These are phyloP conservation scores for Scytalidium lignicola DNA, from an alignment of 2,329 filamentous ascomycete genomes.

Conservation along the genomic window DNA sequence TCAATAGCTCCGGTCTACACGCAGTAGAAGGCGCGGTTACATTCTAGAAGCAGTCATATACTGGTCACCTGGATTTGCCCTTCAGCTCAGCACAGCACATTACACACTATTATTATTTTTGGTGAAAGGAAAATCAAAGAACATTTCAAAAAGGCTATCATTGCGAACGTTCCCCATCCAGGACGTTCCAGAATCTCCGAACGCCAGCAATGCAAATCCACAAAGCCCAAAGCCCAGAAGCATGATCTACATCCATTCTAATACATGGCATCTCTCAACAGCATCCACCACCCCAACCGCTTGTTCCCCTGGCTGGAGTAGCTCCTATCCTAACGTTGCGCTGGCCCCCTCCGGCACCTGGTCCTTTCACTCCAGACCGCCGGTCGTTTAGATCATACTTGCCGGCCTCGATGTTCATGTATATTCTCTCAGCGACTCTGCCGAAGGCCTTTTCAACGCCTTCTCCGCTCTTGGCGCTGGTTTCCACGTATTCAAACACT, in stretches of 20 bases:
- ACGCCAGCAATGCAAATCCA: constrained; percentile 15
- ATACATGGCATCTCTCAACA: constrained; percentile 10
- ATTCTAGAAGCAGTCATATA: too few relatives aligned
- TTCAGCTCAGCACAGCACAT: background rate
- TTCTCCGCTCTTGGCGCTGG: constrained; percentile 90
- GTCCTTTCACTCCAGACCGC: constrained; percentile 82
- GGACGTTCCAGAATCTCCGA: constrained; percentile 14
- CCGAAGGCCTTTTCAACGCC: constrained; percentile 91
- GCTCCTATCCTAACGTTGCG: constrained; percentile 39
- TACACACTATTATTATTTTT: background rate
- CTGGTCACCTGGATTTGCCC: too few relatives aligned
- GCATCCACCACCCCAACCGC: constrained; percentile 21
- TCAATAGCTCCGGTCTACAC: too few relatives aligned
- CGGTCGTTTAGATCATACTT: constrained; percentile 88
- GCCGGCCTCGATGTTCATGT: constrained; percentile 92
- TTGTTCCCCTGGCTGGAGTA: constrained; percentile 11
- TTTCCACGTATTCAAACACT: constrained; percentile 92
- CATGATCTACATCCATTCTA: background rate
- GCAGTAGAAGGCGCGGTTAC: too few relatives aligned
- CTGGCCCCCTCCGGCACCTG: constrained; percentile 43
- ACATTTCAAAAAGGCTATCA: too few relatives aligned
- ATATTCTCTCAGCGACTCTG: constrained; percentile 90
- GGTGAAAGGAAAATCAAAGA: too few relatives aligned
- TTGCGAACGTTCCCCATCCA: too few relatives aligned
- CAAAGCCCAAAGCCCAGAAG: background rate